Evolutionary conservation across 805 yeast species (phyloP), one percentile per base, ranked within the genome.

Genomic region (Candida wancherniae): DNA sequence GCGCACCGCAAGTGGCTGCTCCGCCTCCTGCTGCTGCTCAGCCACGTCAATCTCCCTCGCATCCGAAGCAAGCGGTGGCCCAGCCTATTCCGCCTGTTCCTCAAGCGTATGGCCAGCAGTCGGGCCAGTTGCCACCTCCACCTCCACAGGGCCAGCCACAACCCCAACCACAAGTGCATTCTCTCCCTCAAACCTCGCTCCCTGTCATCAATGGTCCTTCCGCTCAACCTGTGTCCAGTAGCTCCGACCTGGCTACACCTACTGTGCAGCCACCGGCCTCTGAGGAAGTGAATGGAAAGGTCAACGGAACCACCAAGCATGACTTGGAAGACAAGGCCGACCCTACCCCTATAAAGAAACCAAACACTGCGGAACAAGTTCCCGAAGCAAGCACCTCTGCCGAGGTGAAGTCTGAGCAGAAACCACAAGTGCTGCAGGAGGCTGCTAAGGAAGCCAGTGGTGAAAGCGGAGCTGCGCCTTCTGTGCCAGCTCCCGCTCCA

Each of bases 281-380:
- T n/a, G n/a, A n/a, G n/a, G n/a, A n/a, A n/a, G n/a, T n/a, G n/a
- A n/a, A n/a, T n/a, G n/a, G n/a, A n/a, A n/a, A n/a, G n/a, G n/a
- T n/a, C n/a, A 41, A 42, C 15, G 46, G 47, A 6, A 31, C 45
- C 12, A 43, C 45, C 14, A 65, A 65, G 34, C 63, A 57, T 22
- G 67, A 61, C 18, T 54, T 65, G 34, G 70, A 65, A 3, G 67
- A 61, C 9, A 61, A 61, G 39, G 34, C 38, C n/a, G 67, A 62
- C 27, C 28, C 50, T 12, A 49, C 53, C 36, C 39, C 42, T n/a
- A 26, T 47, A 22, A 53, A 62, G 38, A 51, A 52, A 29, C 39
- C 54, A 4, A 46, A 52, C 17, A 35, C 36, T 15, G 39, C 30
- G 3, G 42, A 36, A 17, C 10, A 29, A 8, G n/a, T 18, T 18